Base-by-base conservation (phyloP, 345 rosid genomes). In the Camelina laxa region DNA sequence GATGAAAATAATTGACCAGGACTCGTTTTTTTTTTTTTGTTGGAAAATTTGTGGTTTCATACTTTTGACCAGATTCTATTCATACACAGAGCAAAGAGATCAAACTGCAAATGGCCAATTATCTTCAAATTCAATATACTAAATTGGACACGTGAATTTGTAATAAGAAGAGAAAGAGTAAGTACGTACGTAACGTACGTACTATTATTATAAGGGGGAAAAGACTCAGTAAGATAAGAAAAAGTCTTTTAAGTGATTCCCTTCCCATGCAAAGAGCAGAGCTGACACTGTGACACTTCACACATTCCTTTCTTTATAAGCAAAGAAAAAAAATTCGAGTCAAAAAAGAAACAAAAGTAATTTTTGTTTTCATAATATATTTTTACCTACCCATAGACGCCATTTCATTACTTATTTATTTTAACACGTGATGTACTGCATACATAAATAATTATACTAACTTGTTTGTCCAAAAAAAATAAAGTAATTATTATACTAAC, bases 201-300 rank as follows among this genome's bases (percentile, higher is more conserved):
- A 4, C 30, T 27, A 24, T 24, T 33, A 33, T 33, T n/a, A 9
- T 9, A 56, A 56, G 7, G 20, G 7, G 2, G 15, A 57, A 16
- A 16, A 16, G 6, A 5, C 17, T n/a, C 15, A 47, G 24, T 33
- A 9, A 16, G 19, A 36, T 2, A 27, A 41, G 20, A 58, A 30
- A 45, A 58, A 60, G 70, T 73, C 55, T 50, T 50, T 22, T 56
- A 57, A 17, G 10, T 51, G 56, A 62, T 61, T 54, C 50, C 59
- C 57, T 75, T 61, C 64, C 69, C 79, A 75, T 69, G 75, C 79
- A 69, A 48, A 14, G 36, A 14, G 35, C 48, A 22, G 38, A 48
- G 73, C 53, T 74, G 27, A 49, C 42, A 48, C 27, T 48, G 39
- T n/a, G 22, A n/a, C 73, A 56, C 65, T 70, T 70, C 66, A 45